Evolutionary conservation across 2,329 filamentous ascomycete species (phyloP), one percentile per base, ranked within the genome.

Genomic region (Trichoderma atroviride): DNA sequence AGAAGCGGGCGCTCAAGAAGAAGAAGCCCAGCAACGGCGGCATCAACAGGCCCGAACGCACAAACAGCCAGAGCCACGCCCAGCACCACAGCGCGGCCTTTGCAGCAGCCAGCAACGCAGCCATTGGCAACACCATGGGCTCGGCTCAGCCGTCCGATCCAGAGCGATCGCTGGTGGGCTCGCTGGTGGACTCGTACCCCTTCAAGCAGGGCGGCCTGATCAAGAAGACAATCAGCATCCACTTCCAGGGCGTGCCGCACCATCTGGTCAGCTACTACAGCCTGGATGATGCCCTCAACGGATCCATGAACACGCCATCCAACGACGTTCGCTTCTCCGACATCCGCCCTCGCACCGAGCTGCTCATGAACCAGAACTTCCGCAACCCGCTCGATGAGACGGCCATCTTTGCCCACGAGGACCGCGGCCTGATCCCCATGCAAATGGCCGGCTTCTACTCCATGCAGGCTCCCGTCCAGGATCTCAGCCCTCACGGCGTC

Each of bases 201-300:
- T 97, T 97, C 85, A 96, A 96, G 76, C 84, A 89, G 16, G 87
- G 89, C 1, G 94, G 94, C 0, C 81, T 97, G 52, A 88, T 97
- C 72, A 97, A 97, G 85, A 97, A 97, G 83, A 97, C 94, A 0
- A 94, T 97, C 79, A 95, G 91, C 74, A 88, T 97, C 50, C 89
- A 87, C 2, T 89, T 91, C 62, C 86, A 90, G 31, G 91, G 91
- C 2, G 87, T 94, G 2, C 89, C 89, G 2, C 94, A 97, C 75
- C 94, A 97, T 75, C 82, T 97, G 63, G 93, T 97, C 52, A 94
- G 91, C 19, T 97, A 97, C 78, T 97, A 97, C 82, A 92, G 84
- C 55, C 85, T 95, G 13, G 88, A 92, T 6, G 93, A 97, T 76
- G 91, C 94, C n/a, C 85, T 89, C 74, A 82, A 83, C 57, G 83